Evolutionary conservation across 1,284 basidiomycete species (phyloP), one percentile per base, ranked within the genome.

Genomic region (Malassezia psittaci): DNA sequence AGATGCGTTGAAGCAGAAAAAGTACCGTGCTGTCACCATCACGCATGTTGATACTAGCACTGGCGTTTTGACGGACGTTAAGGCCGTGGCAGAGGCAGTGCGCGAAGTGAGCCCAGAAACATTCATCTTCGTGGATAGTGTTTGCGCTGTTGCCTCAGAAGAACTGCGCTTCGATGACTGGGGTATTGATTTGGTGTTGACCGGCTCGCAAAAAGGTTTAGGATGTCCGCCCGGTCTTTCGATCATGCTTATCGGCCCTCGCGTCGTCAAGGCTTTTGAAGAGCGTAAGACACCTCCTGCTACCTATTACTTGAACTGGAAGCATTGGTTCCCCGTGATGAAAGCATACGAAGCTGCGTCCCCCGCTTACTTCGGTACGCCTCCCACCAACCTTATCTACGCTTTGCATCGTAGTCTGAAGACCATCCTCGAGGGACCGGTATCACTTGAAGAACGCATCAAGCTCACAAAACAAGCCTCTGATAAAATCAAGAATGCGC

Each of bases 61-160:
- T 79, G 86, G 81, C 58, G 93, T 98, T 11, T 81, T 98, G 42
- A 88, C 88, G 29, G 82, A 93, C 68, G 85, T 86, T 45, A 84
- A 87, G 70, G 82, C 81, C 37, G 83, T 96, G 64, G 83, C 84
- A 19, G 82, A 83, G 62, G 80, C 84, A 5, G 86, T 93, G 52
- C 82, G 81, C 68, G 79, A 81, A 44, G 81, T 88, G 64, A 90
- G 88, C 2, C 93, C 94, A 4, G 83, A 88, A 34, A 88, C 90
- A 1, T 79, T 98, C 59, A 78, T 96, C 51, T 80, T 89, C 18
- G 79, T 93, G 55, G 93, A 98, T 74, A 89, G 84, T 40, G 94
- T 98, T 32, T 98, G 94, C 78, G 85, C 90, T 7, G 90, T 96
- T 12, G 93, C 87, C 0, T 90, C 86, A 65, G 93, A 98, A 76